Evolutionary conservation across 2,329 filamentous ascomycete species (phyloP), one percentile per base, ranked within the genome.

Genomic region (Dactylellina drechsleri): DNA sequence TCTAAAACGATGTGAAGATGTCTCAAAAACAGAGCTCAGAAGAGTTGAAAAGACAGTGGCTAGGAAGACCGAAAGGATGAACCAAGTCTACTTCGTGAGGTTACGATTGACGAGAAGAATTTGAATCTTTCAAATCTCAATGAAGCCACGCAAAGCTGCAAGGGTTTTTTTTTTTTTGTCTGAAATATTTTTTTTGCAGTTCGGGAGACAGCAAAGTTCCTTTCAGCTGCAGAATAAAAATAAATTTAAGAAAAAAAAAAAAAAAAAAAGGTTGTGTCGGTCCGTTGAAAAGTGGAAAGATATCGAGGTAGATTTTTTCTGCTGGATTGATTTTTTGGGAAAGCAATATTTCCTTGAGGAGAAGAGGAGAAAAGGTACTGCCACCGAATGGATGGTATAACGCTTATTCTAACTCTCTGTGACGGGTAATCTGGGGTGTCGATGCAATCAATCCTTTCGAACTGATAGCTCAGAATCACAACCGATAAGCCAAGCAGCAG

Each of bases 201-300:
- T 70, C 60, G 47, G 47, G 66, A 70, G 66, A 70, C 66, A 70
- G 66, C 50, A 52, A 70, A 70, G 66, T 70, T 70, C 66, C 66
- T 70, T 47, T 61, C 49, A 57, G 58, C 66, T 68, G 57, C 57
- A 53, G 40, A 40, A 41, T 26, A 28, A 56, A 65, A 56, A 16
- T n/a, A 45, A 45, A 8, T 10, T 49, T 28, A 20, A 62, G 49
- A 61, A 61, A 50, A 18, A 28, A 36, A 23, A 41, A 60, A 61
- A 61, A 50, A 16, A 28, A 36, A 23, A 41, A 45, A 16, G n/a
- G 43, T 47, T 18, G 43, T 47, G 5, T 18, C 58, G 26, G 28
- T 57, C 49, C 59, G 53, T n/a, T 31, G 57, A 50, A n/a, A 62
- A 18, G 54, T 43, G 56, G 58, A 56, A 15, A 60, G 49, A 28